Evolutionary conservation across 2,329 filamentous ascomycete genomes (phyloP).

Genomic region (Fusarium sp.): DNA sequence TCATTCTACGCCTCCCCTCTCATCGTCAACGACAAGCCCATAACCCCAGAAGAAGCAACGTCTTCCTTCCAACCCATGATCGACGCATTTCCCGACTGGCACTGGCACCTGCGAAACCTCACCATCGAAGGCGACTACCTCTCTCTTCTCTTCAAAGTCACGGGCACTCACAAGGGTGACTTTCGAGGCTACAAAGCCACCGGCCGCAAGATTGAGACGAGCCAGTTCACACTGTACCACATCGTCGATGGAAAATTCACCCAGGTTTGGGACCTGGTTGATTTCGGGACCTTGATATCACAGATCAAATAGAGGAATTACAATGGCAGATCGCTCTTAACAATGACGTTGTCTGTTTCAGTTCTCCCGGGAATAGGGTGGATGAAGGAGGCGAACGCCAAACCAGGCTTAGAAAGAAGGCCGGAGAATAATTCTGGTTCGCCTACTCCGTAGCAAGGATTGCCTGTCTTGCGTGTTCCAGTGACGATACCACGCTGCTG

Average conservation of each 20-base stretch:
- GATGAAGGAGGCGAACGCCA: background rate
- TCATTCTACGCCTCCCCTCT: background rate
- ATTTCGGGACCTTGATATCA: background rate
- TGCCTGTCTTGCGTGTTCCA: background rate
- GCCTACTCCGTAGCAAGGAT: background rate
- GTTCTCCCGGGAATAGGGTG: background rate
- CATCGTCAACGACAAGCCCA: background rate
- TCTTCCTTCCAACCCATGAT: background rate
- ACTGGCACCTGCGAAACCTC: background rate
- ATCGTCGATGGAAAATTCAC: constrained; percentile 1
- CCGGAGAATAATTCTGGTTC: background rate
- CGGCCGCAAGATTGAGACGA: background rate
- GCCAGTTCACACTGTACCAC: constrained; percentile 9
- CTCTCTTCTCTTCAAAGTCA: constrained; percentile 2
- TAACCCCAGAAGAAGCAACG: background rate
- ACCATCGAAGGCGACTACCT: background rate
- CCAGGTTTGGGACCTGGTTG: constrained; percentile 5
- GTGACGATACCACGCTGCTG: background rate
- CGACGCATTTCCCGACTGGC: constrained; percentile 12
- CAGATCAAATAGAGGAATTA: constrained; percentile 1
- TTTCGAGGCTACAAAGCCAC: constrained; percentile 4
- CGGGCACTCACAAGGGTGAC: background rate
- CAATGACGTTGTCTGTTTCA: background rate
- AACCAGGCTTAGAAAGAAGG: background rate
- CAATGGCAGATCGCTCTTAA: background rate